Evolutionary conservation across 1,284 basidiomycete species (phyloP), one percentile per base, ranked within the genome.

Genomic region (Ceratorhiza oryzae-sativae): DNA sequence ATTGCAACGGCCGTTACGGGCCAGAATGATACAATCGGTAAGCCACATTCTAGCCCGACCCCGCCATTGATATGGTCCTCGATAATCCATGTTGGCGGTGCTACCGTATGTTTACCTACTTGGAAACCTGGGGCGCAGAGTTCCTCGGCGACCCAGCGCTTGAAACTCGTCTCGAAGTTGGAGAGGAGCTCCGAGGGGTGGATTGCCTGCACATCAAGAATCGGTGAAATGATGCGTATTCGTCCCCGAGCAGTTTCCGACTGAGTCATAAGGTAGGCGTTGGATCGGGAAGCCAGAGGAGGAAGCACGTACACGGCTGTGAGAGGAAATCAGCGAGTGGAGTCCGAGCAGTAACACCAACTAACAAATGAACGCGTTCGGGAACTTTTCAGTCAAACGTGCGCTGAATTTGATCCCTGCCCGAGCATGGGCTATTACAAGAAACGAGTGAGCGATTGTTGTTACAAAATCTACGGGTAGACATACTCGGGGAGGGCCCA

Each of bases 41-140:
- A 25, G 3, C 49, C 49, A 42, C 39, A 30, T 27, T 20, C 63
- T 27, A 67, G 49, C 4, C 27, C 23, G 1, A 72, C 61, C 13
- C 63, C 63, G 15, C 63, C 63, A 42, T 27, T 45, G 3, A 53
- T 34, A 23, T 34, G 34, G 34, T 67, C 63, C 25, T 67, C 63
- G 12, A 67, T 53, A 27, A 67, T 55, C 48, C 48, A 67, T 27
- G 49, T 67, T 12, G 49, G 63, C 3, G 23, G 32, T 5, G 10
- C 34, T 32, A 67, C 36, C n/a, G 20, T 6, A 10, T 27, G 51
- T 30, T 36, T 51, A 6, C 34, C 36, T 3, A 27, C 49, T 42
- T 41, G 20, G 25, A 27, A 42, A 20, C 36, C 45, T 39, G 32
- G 20, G 8, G 5, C 25, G 8, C 15, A 36, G 15, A 55, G 49